Evolutionary conservation across 2,329 filamentous ascomycete species (phyloP).

Genomic region (Bertia moriformis): DNA sequence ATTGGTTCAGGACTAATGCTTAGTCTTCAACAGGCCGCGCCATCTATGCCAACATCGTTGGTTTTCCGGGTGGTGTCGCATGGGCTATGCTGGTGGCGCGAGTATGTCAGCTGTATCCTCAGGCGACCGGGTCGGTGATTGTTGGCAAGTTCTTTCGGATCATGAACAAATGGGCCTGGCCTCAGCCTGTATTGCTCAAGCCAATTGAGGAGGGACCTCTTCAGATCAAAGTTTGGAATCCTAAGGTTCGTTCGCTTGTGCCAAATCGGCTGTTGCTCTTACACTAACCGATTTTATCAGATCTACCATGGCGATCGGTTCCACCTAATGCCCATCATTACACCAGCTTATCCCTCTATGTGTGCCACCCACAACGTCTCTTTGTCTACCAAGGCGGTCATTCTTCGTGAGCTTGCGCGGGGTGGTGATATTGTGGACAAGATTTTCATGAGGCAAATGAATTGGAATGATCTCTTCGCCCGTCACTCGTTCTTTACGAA

Average conservation of each 20-base stretch:
- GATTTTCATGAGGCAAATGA: conserved; percentile 62
- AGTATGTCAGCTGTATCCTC: conserved; percentile 90
- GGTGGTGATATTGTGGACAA: conserved; percentile 64
- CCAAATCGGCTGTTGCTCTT: neutral
- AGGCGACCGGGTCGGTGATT: conserved; percentile 78
- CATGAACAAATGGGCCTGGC: conserved; percentile 85
- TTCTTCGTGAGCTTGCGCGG: conserved; percentile 68
- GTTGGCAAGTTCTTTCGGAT: conserved; percentile 91
- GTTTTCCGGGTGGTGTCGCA: conserved; percentile 89
- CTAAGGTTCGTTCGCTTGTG: conserved; percentile 42
- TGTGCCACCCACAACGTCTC: conserved; percentile 93
- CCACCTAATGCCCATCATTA: conserved; percentile 96
- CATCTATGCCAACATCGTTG: conserved; percentile 91
- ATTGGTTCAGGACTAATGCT: too few species aligned
- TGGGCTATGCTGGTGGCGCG: conserved; percentile 97
- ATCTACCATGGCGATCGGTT: conserved; percentile 49
- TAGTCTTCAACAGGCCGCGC: conserved; percentile 42
- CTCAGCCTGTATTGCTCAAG: conserved; percentile 78
- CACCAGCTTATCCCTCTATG: conserved; percentile 93
- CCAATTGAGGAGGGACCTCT: conserved; percentile 69
- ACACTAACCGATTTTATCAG: neutral
- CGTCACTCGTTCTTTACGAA: conserved; percentile 87
- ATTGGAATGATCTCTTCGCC: conserved; percentile 77
- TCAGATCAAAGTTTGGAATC: conserved; percentile 85
- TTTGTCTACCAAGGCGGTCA: conserved; percentile 68